Percentiles rank a stretch among this genome's conserved stretches.
phyloP scores from a whole-genome alignment of 2,329 filamentous ascomycete species.

The Botryosphaeria dothidea region DNA sequence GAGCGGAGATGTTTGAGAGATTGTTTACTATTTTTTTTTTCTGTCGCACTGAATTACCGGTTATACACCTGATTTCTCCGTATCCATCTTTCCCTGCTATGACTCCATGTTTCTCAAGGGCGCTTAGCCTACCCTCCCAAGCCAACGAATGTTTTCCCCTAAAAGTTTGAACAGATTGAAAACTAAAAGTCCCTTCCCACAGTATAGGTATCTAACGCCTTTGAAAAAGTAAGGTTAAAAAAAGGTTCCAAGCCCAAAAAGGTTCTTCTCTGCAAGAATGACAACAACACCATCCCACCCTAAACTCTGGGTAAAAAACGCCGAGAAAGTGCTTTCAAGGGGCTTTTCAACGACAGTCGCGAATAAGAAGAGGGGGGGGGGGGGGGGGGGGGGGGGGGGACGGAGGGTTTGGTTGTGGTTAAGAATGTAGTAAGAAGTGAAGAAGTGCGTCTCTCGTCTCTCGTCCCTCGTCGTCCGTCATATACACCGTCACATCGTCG shows the following conservation, averaged over 20 bases:
- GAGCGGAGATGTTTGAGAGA: not conserved
- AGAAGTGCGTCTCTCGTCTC: not conserved
- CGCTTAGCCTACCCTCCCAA: no score
- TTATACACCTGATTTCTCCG: not conserved
- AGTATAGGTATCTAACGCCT: slow-evolving; percentile 12
- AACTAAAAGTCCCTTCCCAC: not conserved
- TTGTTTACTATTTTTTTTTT: slow-evolving; percentile 6
- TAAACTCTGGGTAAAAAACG: not conserved
- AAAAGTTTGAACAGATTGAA: not conserved
- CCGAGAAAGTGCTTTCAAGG: not conserved
- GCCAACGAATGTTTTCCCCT: not conserved
- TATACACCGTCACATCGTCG: no score
- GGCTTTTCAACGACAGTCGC: not conserved
- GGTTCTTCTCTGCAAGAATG: not conserved
- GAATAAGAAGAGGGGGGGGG: not conserved
- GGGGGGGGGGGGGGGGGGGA: no score
- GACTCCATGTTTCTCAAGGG: no score
- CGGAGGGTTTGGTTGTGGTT: no score
- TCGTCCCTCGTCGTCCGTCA: not conserved
- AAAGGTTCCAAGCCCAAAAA: not conserved
- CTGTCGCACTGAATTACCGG: not conserved
- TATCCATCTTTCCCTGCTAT: not conserved
- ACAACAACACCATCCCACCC: not conserved
- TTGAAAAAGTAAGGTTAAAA: not conserved
- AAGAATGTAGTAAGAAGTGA: slow-evolving; percentile 12